Evolutionary conservation across 192 early-diverging fungal species (phyloP).

Genomic region (Podila clonocystis): DNA sequence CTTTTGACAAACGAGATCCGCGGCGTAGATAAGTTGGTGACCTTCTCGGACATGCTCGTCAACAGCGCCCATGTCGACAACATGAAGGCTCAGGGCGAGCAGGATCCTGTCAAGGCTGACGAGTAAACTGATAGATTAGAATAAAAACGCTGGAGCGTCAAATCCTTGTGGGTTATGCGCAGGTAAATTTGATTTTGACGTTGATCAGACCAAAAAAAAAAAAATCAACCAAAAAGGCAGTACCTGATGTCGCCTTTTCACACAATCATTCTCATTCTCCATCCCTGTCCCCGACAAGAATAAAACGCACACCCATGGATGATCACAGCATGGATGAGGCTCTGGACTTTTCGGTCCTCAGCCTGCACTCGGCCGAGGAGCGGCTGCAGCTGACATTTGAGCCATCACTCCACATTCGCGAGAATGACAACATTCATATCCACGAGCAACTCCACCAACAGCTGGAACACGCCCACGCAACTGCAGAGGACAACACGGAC

Average conservation of each 20-base stretch:
- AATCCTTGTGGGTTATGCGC: background rate
- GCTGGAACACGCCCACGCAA: background rate
- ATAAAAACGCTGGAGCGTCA: background rate
- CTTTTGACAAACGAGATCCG: conserved; percentile 96
- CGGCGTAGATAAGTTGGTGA: conserved; percentile 91
- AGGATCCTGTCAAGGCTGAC: conserved; percentile 27
- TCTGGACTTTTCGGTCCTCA: conserved; percentile 35
- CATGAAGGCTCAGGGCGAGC: conserved; percentile 44
- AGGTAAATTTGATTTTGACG: background rate
- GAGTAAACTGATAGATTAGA: background rate
- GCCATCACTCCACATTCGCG: conserved; percentile 10
- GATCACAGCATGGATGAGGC: conserved; percentile 24
- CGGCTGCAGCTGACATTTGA: conserved; percentile 18
- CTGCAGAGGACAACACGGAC: background rate
- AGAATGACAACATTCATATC: background rate
- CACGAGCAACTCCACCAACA: background rate
- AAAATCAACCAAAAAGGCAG: too few relatives aligned
- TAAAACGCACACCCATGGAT: background rate
- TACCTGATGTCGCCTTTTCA: background rate
- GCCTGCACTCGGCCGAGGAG: conserved; percentile 29
- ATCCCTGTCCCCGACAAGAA: background rate
- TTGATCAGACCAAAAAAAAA: background rate
- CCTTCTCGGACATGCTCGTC: conserved; percentile 93
- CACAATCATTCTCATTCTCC: background rate
- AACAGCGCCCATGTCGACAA: conserved; percentile 55